These are phyloP conservation scores for Scedosporium boydii DNA, from an alignment of 2,329 filamentous ascomycete genomes.

Conservation along the genomic window DNA sequence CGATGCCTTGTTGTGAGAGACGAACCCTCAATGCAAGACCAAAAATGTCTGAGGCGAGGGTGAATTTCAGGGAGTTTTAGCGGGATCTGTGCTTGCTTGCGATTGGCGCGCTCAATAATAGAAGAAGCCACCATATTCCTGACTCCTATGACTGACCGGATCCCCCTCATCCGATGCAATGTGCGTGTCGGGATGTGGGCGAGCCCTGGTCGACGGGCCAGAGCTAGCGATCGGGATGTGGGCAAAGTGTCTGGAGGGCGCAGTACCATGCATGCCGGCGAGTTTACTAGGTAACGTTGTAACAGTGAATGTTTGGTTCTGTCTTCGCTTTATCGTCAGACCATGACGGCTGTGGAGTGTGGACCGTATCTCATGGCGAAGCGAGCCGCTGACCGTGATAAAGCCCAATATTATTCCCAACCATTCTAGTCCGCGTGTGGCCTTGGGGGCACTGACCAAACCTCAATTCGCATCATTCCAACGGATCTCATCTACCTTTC, in stretches of 20 bases:
- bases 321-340: too few species aligned
- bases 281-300: too few species aligned
- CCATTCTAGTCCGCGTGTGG: too few species aligned
- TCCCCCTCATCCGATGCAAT: neutral
- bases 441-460: too few species aligned
- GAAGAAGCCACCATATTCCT: neutral
- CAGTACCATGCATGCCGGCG: too few species aligned
- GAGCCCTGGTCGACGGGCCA: conserved; percentile 7
- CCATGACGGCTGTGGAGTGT: too few species aligned
- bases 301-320: too few species aligned
- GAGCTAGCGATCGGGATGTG: neutral
- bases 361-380: too few species aligned
- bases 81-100: neutral
- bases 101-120: neutral
- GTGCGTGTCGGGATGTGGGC: conserved; percentile 9
- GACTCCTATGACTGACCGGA: neutral
- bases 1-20: conserved; percentile 2
- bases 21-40: too few species aligned
- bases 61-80: neutral
- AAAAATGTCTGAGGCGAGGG: neutral
- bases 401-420: neutral
- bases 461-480: neutral
- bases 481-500: neutral
- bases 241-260: neutral
- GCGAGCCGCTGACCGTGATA: neutral